Evolutionary conservation across 2,329 filamentous ascomycete genomes (phyloP).

Genomic region (Metarhizium album): DNA sequence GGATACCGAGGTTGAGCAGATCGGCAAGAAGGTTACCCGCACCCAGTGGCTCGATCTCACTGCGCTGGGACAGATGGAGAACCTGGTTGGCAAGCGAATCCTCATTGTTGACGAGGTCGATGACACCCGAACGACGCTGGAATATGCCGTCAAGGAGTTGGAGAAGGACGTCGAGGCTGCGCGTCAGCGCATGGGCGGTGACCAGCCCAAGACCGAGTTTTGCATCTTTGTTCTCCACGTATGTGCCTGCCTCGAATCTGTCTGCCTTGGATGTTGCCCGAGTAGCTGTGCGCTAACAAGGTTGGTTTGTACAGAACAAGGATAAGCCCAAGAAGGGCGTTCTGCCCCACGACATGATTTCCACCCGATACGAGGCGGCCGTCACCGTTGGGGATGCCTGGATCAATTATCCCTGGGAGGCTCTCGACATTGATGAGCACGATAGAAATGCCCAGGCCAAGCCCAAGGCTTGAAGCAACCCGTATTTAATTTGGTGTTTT

Average conservation of each 20-base stretch:
- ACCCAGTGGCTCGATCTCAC: conserved; percentile 96
- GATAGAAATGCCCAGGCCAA: conserved; percentile 52
- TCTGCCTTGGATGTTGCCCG: neutral
- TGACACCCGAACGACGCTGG: conserved; percentile 85
- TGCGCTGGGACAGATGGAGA: conserved; percentile 71
- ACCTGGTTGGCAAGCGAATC: conserved; percentile 82
- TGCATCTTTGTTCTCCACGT: conserved; percentile 93
- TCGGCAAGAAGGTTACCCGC: conserved; percentile 88
- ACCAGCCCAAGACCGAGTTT: conserved; percentile 66
- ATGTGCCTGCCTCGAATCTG: conserved; percentile 25
- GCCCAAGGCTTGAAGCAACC: conserved; percentile 5
- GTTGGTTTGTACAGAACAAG: conserved; percentile 61
- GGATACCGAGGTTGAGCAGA: conserved; percentile 51
- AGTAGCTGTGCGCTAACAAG: neutral
- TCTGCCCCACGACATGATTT: conserved; percentile 68
- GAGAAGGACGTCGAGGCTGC: conserved; percentile 88
- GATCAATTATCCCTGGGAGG: conserved; percentile 99
- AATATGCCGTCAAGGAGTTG: conserved; percentile 86
- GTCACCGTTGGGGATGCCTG: conserved; percentile 86
- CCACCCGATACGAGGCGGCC: conserved; percentile 71
- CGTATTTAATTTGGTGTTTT: neutral
- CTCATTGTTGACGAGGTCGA: conserved; percentile 94
- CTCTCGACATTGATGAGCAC: conserved; percentile 85
- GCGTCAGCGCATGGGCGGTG: conserved; percentile 58
- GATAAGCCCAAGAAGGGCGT: conserved; percentile 89